Evolutionary conservation across 129 eudicot genomes (phyloP).

Genomic region (Saussurea involucrata): DNA sequence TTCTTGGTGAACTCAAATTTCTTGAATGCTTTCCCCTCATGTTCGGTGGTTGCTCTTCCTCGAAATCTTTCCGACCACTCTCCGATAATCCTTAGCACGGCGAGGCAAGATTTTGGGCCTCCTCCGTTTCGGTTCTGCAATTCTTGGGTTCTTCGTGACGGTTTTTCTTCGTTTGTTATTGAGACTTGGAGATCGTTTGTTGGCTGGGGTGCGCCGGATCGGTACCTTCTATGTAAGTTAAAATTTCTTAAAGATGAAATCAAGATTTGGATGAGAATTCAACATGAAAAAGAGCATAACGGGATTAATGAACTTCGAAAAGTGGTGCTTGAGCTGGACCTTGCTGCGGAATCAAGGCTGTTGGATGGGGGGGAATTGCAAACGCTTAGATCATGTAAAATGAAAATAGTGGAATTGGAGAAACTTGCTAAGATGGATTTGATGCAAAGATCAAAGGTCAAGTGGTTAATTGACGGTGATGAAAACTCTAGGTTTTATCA

Average conservation of each 20-base stretch:
- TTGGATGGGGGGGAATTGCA: background rate
- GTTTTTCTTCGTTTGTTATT: background rate
- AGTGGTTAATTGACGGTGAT: background rate
- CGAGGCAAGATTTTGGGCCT: background rate
- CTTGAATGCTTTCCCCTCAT: background rate
- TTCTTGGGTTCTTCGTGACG: background rate
- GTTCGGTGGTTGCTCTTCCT: background rate
- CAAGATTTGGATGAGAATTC: background rate
- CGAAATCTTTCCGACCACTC: background rate
- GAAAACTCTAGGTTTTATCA: background rate
- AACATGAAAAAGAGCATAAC: no score
- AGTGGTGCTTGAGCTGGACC: background rate
- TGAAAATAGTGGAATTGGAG: background rate
- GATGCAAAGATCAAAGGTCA: background rate
- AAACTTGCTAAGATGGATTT: background rate
- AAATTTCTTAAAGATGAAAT: background rate
- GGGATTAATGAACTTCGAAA: no score
- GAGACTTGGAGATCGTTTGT: background rate
- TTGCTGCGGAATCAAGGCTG: background rate
- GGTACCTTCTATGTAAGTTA: no score
- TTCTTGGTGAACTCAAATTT: background rate
- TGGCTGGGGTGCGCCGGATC: background rate
- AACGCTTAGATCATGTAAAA: background rate
- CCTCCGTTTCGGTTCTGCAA: background rate
- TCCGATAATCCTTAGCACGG: background rate